A percentile compares a stretch with the other conserved stretches of the same genome.
These are phyloP conservation scores for Mycocentrospora acerina DNA, from an alignment of 2,329 filamentous ascomycete species.

Conservation along the genomic window DNA sequence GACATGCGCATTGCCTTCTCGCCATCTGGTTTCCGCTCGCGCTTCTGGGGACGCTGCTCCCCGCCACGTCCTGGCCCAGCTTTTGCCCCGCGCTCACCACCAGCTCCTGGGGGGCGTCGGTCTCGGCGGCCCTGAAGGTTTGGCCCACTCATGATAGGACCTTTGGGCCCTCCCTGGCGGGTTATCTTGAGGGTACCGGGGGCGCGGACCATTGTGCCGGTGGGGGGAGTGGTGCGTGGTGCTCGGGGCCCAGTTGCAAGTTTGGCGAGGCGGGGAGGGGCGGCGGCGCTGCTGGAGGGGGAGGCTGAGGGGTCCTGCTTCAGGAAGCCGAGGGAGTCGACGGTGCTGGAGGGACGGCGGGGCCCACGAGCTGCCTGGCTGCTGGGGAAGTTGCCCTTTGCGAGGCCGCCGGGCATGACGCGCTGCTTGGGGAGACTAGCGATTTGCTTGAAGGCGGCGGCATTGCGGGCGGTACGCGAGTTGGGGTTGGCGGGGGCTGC, in stretches of 20 bases:
- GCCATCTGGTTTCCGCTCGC: conserved; percentile 14
- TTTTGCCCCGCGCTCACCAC: conserved; percentile 8
- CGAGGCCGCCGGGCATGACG: conserved; percentile 17
- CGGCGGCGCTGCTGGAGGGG: not conserved
- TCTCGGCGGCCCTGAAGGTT: conserved; percentile 28
- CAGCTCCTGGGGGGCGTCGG: conserved; percentile 7
- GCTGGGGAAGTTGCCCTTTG: conserved; percentile 22
- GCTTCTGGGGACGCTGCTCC: conserved; percentile 16
- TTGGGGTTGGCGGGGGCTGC: conserved; percentile 14
- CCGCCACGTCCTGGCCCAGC: conserved; percentile 1
- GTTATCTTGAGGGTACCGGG: conserved; percentile 23
- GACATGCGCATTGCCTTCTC: conserved; percentile 3
- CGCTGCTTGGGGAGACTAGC: conserved; percentile 25
- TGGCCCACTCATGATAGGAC: conserved; percentile 15
- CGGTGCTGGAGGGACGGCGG: not conserved
- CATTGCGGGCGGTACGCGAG: conserved; percentile 28
- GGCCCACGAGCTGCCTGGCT: conserved; percentile 14
- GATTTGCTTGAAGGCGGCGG: conserved; percentile 27
- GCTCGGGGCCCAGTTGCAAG: conserved; percentile 4
- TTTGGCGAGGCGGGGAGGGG: conserved; percentile 15
- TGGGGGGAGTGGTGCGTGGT: conserved; percentile 3
- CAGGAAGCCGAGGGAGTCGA: conserved; percentile 7
- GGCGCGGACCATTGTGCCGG: conserved; percentile 20
- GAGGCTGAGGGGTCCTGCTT: not conserved
- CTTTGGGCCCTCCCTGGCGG: conserved; percentile 5